Percentiles rank a stretch among this genome's conserved stretches.
Conservation (phyloP, 495 filamentous ascomycete genomes). For the Penicillium macrosclerotiorum region DNA sequence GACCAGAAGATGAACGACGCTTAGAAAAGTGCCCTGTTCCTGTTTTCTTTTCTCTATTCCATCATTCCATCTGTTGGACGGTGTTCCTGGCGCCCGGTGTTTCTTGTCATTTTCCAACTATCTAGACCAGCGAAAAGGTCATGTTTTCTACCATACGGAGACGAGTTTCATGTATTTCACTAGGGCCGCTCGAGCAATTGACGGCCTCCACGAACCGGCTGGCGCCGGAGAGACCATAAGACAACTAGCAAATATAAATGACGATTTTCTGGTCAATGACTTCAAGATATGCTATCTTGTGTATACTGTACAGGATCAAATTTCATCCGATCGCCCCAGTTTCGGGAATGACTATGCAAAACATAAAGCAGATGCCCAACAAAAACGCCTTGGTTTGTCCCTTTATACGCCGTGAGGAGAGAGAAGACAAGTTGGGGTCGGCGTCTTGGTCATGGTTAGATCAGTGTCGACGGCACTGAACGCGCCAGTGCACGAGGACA, state of each 20-base stretch:
- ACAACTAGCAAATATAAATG: conserved; percentile 2
- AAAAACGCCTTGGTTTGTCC: conserved; percentile 24
- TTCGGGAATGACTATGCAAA: conserved; percentile 24
- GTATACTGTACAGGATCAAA: conserved; percentile 27
- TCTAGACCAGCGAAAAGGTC: not conserved
- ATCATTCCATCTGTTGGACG: too few relatives aligned
- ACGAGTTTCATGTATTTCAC: not conserved
- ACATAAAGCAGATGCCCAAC: conserved; percentile 20
- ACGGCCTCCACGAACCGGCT: not conserved
- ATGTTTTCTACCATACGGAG: not conserved
- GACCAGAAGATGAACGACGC: conserved; percentile 53
- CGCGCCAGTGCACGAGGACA: not conserved
- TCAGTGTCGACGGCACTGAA: not conserved
- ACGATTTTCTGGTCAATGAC: conserved; percentile 8
- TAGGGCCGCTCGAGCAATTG: not conserved
- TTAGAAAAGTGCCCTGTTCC: conserved; percentile 13
- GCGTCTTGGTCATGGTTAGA: not conserved
- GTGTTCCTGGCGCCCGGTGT: conserved; percentile 28
- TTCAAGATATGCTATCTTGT: conserved; percentile 13
- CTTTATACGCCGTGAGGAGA: conserved; percentile 25
- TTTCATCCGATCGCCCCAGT: conserved; percentile 15
- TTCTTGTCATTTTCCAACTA: not conserved
- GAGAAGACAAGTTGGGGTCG: conserved; percentile 8
- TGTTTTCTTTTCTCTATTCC: conserved; percentile 1
- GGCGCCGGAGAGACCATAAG: not conserved